Conservation (phyloP, 345 rosid genomes). For the Eutrema heterophyllum region DNA sequence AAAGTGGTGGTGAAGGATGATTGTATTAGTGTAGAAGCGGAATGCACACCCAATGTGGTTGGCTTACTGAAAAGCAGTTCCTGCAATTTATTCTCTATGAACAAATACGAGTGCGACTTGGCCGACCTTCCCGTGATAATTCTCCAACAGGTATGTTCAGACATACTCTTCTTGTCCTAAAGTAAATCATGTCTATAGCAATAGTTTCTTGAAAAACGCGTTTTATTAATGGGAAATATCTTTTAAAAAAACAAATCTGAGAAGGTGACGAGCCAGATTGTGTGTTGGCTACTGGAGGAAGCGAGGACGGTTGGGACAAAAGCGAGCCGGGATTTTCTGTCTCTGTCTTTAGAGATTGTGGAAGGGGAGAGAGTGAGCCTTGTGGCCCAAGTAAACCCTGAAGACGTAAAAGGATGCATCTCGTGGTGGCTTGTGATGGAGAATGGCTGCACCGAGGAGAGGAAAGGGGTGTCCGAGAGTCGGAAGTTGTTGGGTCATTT, state of each 20-base stretch:
- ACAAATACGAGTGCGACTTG: constrained; percentile 78
- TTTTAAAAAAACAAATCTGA: neutral
- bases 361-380: constrained; percentile 83
- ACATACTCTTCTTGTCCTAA: neutral
- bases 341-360: constrained; percentile 73
- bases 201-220: neutral
- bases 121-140: constrained; percentile 72
- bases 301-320: constrained; percentile 80
- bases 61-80: constrained; percentile 65
- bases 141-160: constrained; percentile 72
- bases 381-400: constrained; percentile 80
- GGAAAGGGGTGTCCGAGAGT: constrained; percentile 52
- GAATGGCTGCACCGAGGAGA: constrained; percentile 60
- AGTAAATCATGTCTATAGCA: neutral
- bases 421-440: constrained; percentile 95
- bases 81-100: constrained; percentile 53
- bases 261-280: constrained; percentile 92
- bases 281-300: constrained; percentile 88
- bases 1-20: constrained; percentile 75
- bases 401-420: constrained; percentile 63
- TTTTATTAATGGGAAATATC: neutral
- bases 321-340: constrained; percentile 64
- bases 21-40: constrained; percentile 70
- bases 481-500: constrained; percentile 74
- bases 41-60: constrained; percentile 84